phyloP scores from a whole-genome alignment of 176 grass and related monocot species.

The Aegilops speltoides region DNA sequence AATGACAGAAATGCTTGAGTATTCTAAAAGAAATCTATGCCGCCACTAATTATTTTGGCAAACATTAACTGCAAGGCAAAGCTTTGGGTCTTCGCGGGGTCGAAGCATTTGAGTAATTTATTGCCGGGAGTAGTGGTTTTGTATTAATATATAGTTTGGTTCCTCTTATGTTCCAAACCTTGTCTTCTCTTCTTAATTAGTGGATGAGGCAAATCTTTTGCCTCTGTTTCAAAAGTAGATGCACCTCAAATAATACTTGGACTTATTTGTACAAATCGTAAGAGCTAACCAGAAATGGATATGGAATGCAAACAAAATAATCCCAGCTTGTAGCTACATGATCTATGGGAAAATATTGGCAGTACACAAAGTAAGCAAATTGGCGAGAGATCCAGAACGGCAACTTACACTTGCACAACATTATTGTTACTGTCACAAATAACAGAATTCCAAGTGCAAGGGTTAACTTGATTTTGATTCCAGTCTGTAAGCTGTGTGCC shows the following conservation, averaged over 20 bases:
- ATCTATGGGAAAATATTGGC: not conserved
- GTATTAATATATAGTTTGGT: too few relatives aligned
- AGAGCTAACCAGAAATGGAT: not conserved
- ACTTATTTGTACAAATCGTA: not conserved
- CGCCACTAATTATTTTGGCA: too few relatives aligned
- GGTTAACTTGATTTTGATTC: constrained; percentile 86
- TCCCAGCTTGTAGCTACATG: not conserved
- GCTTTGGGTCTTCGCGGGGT: too few relatives aligned
- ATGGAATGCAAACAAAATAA: constrained; percentile 17
- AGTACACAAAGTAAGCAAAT: not conserved
- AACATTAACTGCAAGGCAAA: too few relatives aligned
- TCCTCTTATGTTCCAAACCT: too few relatives aligned
- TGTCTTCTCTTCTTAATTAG: too few relatives aligned
- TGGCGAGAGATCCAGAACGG: not conserved
- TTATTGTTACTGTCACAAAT: constrained; percentile 78
- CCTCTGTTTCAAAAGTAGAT: not conserved
- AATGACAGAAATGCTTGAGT: too few relatives aligned
- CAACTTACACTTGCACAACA: constrained; percentile 89
- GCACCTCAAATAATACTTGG: not conserved
- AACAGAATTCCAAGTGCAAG: constrained; percentile 88
- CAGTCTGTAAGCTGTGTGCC: constrained; percentile 68
- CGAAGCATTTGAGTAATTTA: too few relatives aligned
- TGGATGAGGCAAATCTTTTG: too few relatives aligned
- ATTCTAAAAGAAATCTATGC: too few relatives aligned
- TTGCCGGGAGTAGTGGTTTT: too few relatives aligned